Evolutionary conservation across 2,329 filamentous ascomycete species (phyloP).

Genomic region (Dactylellina haptotyla): DNA sequence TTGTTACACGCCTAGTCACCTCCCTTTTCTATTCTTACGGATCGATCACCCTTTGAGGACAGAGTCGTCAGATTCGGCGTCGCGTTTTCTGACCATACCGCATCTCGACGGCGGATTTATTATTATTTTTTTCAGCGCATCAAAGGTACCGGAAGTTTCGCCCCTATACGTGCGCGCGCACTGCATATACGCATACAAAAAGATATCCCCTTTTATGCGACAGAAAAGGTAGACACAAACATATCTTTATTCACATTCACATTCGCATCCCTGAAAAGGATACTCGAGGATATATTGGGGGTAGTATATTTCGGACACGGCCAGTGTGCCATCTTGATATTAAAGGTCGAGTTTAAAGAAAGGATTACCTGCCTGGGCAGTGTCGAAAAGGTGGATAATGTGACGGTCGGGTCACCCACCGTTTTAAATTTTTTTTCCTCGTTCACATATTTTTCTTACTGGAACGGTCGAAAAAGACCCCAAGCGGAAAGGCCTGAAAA

Average conservation of each 20-base stretch:
- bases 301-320: slow-evolving; percentile 33
- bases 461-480: slow-evolving; percentile 20
- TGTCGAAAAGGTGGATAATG: slow-evolving; percentile 49
- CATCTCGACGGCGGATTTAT: slow-evolving; percentile 34
- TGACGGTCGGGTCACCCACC: slow-evolving; percentile 29
- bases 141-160: slow-evolving; percentile 11
- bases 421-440: slow-evolving; percentile 21
- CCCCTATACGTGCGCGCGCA: slow-evolving; percentile 32
- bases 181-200: neutral
- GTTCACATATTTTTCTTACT: slow-evolving; percentile 6
- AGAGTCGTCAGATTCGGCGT: slow-evolving; percentile 51
- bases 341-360: slow-evolving; percentile 45
- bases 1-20: slow-evolving; percentile 36
- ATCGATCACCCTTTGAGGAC: slow-evolving; percentile 35
- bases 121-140: slow-evolving; percentile 14
- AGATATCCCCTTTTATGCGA: slow-evolving; percentile 7
- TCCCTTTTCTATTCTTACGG: slow-evolving; percentile 52
- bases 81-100: slow-evolving; percentile 51
- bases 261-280: slow-evolving; percentile 38
- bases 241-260: neutral
- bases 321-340: slow-evolving; percentile 48
- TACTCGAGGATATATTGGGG: slow-evolving; percentile 31
- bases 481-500: slow-evolving; percentile 24
- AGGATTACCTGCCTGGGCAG: slow-evolving; percentile 24
- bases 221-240: slow-evolving; percentile 16